A percentile compares a stretch with the other conserved stretches of the same genome.
Evolutionary conservation across 2,329 filamentous ascomycete genomes (phyloP).

Genomic region (Stemphylium vesicarium): DNA sequence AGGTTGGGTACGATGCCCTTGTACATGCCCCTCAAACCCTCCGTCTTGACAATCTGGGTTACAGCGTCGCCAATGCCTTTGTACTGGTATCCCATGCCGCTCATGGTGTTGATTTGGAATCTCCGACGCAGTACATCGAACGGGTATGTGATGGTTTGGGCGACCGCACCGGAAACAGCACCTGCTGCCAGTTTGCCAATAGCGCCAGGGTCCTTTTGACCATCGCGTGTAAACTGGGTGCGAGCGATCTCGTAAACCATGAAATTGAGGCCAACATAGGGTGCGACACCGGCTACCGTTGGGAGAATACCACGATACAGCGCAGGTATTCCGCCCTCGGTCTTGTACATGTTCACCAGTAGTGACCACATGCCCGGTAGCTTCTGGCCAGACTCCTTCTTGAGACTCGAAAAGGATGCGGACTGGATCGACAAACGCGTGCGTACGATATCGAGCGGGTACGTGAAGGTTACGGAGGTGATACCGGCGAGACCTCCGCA

Average conservation of each 20-base stretch:
- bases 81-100: conserved; percentile 96
- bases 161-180: conserved; percentile 92
- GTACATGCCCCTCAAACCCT: conserved; percentile 86
- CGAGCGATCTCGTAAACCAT: conserved; percentile 96
- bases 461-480: conserved; percentile 93
- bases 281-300: conserved; percentile 92
- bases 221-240: conserved; percentile 82
- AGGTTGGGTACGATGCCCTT: conserved; percentile 96
- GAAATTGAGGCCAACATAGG: conserved; percentile 97
- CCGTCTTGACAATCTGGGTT: conserved; percentile 78
- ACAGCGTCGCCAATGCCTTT: conserved; percentile 85
- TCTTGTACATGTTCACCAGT: conserved; percentile 82
- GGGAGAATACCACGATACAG: conserved; percentile 95
- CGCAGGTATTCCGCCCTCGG: conserved; percentile 82
- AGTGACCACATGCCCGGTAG: conserved; percentile 93
- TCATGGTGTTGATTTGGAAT: conserved; percentile 99
- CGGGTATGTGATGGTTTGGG: conserved; percentile 97
- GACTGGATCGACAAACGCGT: conserved; percentile 95
- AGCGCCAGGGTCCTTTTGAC: conserved; percentile 80
- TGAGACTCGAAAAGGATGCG: conserved; percentile 86
- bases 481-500: conserved; percentile 93
- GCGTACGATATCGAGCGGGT: conserved; percentile 96
- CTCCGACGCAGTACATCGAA: conserved; percentile 93
- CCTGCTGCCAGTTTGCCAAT: conserved; percentile 85
- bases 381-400: conserved; percentile 55